Base-by-base conservation (phyloP, 2,329 filamentous ascomycete species). In the Xylaria sp. region DNA sequence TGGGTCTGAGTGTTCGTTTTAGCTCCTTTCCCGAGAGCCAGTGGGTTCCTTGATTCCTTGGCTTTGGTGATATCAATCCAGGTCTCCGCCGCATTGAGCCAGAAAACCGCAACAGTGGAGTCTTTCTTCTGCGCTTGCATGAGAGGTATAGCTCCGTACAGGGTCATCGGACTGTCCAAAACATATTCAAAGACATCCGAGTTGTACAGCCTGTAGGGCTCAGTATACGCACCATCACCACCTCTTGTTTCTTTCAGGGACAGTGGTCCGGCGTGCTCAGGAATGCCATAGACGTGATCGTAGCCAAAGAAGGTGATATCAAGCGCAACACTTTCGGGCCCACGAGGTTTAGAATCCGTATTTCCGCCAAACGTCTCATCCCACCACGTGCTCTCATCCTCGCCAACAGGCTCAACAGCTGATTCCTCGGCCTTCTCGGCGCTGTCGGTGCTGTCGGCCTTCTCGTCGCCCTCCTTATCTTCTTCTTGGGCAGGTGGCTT, bases 131-230 rank as follows among this genome's bases (percentile, higher is more conserved):
- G 95, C 20, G 96, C 96, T 80, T 98, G 96, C 93, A 99, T 97
- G 78, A 98, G 93, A 2, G 96, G 96, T 74, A 99, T 98, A 7
- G 94, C 85, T n/a, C 96, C 96, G 77, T 99, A 99, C 1, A 99
- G 86, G 0, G 96, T 98, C 96, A 99, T 99, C 0, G 96, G 94
- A 80, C 94, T 98, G 80, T 98, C 93, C 75, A 97, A 87, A 75
- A 97, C 91, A 80, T 99, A 99, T 82, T 99, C 96, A 75, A 99
- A 99, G 11, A 99, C 96, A 79, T 99, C 96, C 38, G 93, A 88
- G 80, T 99, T 99, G 84, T 97, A 97, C 80, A 99, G 82, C 44
- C 96, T 89, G 82, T 99, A 99, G 0, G 96, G 96, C 71, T 99
- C 93, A 10, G 87, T 85, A 80, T 96, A 93, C 75, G 93, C 93